Evolutionary conservation across 164 flowering plant species (phyloP).

Genomic region (Stephania yunnanensis): DNA sequence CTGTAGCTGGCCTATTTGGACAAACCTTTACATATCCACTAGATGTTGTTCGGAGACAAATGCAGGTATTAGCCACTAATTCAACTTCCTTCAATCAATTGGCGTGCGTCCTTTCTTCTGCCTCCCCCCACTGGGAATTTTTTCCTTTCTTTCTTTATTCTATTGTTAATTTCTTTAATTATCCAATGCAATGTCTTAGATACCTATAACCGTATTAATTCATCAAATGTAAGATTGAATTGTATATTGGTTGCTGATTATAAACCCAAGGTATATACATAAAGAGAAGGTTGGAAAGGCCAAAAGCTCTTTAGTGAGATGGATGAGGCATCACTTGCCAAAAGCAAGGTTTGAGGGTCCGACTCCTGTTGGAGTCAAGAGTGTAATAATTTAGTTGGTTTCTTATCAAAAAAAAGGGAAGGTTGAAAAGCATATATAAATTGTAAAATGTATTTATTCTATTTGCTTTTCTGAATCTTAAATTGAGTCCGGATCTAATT

Average conservation of each 20-base stretch:
- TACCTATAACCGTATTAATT: no score
- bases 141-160: neutral
- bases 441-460: neutral
- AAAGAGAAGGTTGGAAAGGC: no score
- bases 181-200: neutral
- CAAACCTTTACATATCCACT: conserved; percentile 92
- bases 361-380: no score
- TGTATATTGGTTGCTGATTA: no score
- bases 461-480: neutral
- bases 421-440: neutral
- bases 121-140: neutral
- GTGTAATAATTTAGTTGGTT: no score
- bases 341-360: no score
- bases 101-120: neutral
- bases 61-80: conserved; percentile 60
- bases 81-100: neutral
- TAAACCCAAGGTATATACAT: no score
- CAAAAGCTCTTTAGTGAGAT: no score
- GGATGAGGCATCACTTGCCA: no score
- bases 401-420: no score
- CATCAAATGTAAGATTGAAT: no score
- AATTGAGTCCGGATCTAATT: neutral
- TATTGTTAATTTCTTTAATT: neutral
- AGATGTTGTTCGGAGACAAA: conserved; percentile 94
- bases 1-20: conserved; percentile 90